Evolutionary conservation across 2,329 filamentous ascomycete genomes (phyloP), one percentile per base, ranked within the genome.

Genomic region (Colletotrichum theobromicola): DNA sequence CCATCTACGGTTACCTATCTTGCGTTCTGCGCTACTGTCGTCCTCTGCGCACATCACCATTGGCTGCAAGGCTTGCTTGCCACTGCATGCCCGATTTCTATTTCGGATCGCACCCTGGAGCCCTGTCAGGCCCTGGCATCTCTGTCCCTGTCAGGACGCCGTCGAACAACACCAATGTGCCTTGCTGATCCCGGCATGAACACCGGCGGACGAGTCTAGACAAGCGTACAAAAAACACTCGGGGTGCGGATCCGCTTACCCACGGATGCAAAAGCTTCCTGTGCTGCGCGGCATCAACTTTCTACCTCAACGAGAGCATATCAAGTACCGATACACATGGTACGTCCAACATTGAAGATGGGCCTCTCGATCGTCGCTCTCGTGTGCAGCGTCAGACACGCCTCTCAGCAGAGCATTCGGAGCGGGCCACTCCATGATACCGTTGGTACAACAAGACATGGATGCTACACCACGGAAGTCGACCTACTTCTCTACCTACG

Each of bases 1-100:
- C 55, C 57, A 61, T 62, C 62, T 60, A 46, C 37, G 21, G 18
- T 13, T 32, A n/a, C 26, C 30, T 8, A 32, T 62, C 58, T n/a
- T 16, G 26, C 32, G 21, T 28, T 35, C 69, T 26, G 15, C 53
- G n/a, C 42, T 50, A 50, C 63, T 18, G 28, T 58, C 42, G 28
- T 67, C 65, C 53, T 34, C 34, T 42, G 65, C 46, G 70, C 58
- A 63, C 58, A 12, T n/a, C 26, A 21, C 65, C 34, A 57, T 30
- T 63, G 66, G 66, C 67, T 70, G 71, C 60, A 70, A 42, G 34
- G 32, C 60, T 30, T 61, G 28, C 37, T 65, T 35, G n/a, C 70
- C 46, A 68, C 53, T 72, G 64, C 70, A 72, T 37, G 35, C 64
- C 58, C 50, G 61, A 64, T 64, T 57, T 70, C 53, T 67, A 46